Evolutionary conservation across 768 basidiomycete species (phyloP).

Genomic region (Tricholoma sp.): DNA sequence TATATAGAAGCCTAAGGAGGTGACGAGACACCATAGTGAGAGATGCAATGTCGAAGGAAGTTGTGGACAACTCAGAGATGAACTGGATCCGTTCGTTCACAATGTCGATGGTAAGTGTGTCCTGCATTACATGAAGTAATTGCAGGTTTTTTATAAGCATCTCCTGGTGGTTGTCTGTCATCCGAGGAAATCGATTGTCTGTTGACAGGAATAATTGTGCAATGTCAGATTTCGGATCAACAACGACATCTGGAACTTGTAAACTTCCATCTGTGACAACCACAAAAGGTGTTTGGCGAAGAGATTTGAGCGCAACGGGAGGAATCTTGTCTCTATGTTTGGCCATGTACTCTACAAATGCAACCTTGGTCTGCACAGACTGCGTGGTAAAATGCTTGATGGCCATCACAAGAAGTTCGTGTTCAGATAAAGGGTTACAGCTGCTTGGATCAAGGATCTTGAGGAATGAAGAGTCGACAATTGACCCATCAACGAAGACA

Average conservation of each 20-base stretch:
- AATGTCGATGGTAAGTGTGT: slow-evolving; percentile 23
- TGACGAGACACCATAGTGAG: slow-evolving; percentile 10
- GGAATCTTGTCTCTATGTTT: slow-evolving; percentile 19
- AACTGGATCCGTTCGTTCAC: slow-evolving; percentile 31
- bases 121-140: slow-evolving; percentile 23
- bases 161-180: slow-evolving; percentile 3
- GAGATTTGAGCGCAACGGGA: slow-evolving; percentile 16
- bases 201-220: slow-evolving; percentile 20
- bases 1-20: slow-evolving; percentile 20
- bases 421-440: slow-evolving; percentile 11
- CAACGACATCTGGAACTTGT: slow-evolving; percentile 18
- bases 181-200: slow-evolving; percentile 11
- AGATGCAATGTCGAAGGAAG: slow-evolving; percentile 2
- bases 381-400: slow-evolving; percentile 26
- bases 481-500: slow-evolving; percentile 25
- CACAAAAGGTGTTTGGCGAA: slow-evolving; percentile 26
- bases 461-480: slow-evolving; percentile 17
- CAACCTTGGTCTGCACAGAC: slow-evolving; percentile 18
- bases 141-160: slow-evolving; percentile 16
- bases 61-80: slow-evolving; percentile 23
- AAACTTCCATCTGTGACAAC: slow-evolving; percentile 13
- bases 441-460: slow-evolving; percentile 20
- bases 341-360: slow-evolving; percentile 25
- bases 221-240: slow-evolving; percentile 30
- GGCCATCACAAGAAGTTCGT: slow-evolving; percentile 23